Percentiles rank a stretch among this genome's conserved stretches.
Conservation (phyloP, 176 grass and related monocot species). For the Guadua angustifolia region DNA sequence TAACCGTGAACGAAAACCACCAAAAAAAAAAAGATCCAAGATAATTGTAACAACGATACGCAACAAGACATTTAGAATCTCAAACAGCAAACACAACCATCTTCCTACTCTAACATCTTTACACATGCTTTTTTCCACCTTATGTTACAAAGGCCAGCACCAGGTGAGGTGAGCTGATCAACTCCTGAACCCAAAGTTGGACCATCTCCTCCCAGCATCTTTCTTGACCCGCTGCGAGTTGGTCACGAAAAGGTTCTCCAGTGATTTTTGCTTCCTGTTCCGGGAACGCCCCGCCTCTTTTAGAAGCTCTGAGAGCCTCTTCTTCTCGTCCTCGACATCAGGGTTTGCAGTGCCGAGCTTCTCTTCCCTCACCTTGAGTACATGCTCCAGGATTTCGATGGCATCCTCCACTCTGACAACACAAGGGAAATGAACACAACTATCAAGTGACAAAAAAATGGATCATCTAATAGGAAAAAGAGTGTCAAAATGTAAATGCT, state of each 20-base stretch:
- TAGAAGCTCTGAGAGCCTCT: conserved; percentile 71
- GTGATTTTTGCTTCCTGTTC: conserved; percentile 87
- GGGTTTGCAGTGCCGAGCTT: conserved; percentile 95
- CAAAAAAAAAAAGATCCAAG: background rate
- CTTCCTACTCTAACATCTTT: conserved; percentile 66
- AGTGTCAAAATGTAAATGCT: background rate
- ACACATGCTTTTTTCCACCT: conserved; percentile 43
- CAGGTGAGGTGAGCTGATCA: background rate
- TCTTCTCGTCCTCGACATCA: conserved; percentile 93
- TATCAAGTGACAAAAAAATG: background rate
- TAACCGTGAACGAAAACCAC: conserved; percentile 10
- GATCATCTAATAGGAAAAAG: background rate
- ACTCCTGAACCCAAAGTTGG: conserved; percentile 85
- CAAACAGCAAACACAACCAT: conserved; percentile 60
- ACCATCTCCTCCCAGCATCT: conserved; percentile 78
- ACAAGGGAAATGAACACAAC: background rate
- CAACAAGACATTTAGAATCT: conserved; percentile 49
- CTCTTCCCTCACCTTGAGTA: conserved; percentile 92
- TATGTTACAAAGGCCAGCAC: conserved; percentile 62
- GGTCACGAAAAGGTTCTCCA: conserved; percentile 70
- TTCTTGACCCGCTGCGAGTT: conserved; percentile 69
- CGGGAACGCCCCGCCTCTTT: conserved; percentile 79
- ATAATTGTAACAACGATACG: conserved; percentile 9
- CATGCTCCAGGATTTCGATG: conserved; percentile 88
- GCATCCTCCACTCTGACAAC: conserved; percentile 83